Evolutionary conservation across 345 rosid genomes (phyloP).

Genomic region (Brassica cretica): DNA sequence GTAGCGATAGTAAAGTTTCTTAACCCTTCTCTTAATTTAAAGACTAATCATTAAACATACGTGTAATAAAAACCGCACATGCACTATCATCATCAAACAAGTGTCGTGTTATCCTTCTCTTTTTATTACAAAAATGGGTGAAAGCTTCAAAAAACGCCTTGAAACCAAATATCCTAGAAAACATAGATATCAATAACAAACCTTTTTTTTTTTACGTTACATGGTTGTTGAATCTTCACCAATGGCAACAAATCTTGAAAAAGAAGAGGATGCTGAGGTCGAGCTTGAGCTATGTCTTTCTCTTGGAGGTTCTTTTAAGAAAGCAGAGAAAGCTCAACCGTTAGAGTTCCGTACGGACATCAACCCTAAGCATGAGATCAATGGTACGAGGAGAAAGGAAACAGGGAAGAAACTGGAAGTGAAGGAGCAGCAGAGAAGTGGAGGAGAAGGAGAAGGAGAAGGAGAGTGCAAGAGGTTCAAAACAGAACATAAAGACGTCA

Average conservation of each 20-base stretch:
- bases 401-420: constrained; percentile 48
- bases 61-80: constrained; percentile 39
- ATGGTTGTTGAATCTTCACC: constrained; percentile 19
- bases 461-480: constrained; percentile 36
- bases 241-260: constrained; percentile 36
- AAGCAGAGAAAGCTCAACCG: constrained; percentile 32
- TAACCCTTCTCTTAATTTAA: constrained; percentile 25
- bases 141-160: not conserved
- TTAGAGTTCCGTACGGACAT: not conserved
- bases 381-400: constrained; percentile 42
- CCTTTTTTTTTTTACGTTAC: not conserved
- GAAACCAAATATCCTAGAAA: not conserved
- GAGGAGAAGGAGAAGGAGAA: constrained; percentile 29
- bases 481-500: constrained; percentile 18
- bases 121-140: constrained; percentile 5
- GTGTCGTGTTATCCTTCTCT: constrained; percentile 40
- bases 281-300: constrained; percentile 70
- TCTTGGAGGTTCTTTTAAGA: constrained; percentile 52
- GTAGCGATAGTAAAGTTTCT: constrained; percentile 20
- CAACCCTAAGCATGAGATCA: constrained; percentile 34
- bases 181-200: not conserved
- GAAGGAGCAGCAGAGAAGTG: constrained; percentile 40
- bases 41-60: constrained; percentile 28
- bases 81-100: constrained; percentile 40
- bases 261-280: constrained; percentile 42